These are phyloP conservation scores for Saturnispora gosingensis DNA, from an alignment of 805 yeast species.

Conservation along the genomic window DNA sequence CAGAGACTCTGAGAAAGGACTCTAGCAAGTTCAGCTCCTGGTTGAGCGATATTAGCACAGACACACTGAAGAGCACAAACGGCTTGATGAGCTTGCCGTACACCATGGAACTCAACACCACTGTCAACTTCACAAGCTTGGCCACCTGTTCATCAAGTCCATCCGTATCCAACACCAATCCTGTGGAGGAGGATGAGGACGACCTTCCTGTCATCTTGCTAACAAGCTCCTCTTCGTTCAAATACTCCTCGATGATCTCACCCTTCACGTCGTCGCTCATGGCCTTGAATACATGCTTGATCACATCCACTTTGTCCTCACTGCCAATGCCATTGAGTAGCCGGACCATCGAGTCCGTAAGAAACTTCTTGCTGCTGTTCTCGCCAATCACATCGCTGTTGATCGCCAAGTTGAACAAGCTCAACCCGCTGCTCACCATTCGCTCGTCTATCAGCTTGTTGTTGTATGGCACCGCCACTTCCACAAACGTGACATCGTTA, in stretches of 20 bases:
- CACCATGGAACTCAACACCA: neutral
- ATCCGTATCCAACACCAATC: neutral
- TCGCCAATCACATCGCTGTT: conserved; percentile 11
- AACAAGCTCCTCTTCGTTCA: conserved; percentile 14
- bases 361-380: conserved; percentile 7
- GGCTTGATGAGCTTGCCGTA: neutral
- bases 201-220: neutral
- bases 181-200: neutral
- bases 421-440: conserved; percentile 12
- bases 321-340: conserved; percentile 14
- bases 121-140: neutral
- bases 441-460: neutral
- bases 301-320: neutral
- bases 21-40: conserved; percentile 1
- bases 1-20: neutral
- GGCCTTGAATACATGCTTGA: conserved; percentile 5
- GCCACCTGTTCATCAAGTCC: conserved; percentile 3
- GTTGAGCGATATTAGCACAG: neutral
- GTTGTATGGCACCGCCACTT: conserved; percentile 6
- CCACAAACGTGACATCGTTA: conserved; percentile 3
- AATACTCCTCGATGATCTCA: conserved; percentile 13
- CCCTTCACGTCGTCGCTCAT: conserved; percentile 15
- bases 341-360: conserved; percentile 12
- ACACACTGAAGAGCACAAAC: neutral
- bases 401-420: conserved; percentile 14